phyloP scores from a whole-genome alignment of 352 stramenopile genomes.

The Phytophthora capsici region DNA sequence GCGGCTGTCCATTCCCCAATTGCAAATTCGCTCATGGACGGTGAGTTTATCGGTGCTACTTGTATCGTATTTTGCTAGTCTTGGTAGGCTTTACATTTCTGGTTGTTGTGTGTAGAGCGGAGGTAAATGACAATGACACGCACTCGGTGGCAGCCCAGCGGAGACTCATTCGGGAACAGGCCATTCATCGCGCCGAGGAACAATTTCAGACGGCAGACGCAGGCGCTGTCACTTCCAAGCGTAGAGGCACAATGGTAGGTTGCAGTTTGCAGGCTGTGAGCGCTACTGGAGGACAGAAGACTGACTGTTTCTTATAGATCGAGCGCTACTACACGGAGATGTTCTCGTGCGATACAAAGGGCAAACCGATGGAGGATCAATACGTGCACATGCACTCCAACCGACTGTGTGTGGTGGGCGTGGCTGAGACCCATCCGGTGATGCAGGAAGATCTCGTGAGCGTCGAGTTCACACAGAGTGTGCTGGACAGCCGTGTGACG shows the following conservation, averaged over 20 bases:
- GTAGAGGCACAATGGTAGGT: conserved; percentile 75
- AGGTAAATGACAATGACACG: conserved; percentile 61
- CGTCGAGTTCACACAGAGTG: conserved; percentile 68
- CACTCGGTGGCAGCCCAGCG: conserved; percentile 76
- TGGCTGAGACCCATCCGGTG: conserved; percentile 70
- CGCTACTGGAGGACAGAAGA: not conserved
- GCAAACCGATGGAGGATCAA: conserved; percentile 72
- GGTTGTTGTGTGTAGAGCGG: conserved; percentile 33
- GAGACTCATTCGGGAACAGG: conserved; percentile 84
- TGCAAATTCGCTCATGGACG: conserved; percentile 85
- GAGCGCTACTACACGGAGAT: conserved; percentile 90
- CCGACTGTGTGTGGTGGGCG: conserved; percentile 81
- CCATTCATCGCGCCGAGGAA: conserved; percentile 58
- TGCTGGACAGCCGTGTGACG: conserved; percentile 75
- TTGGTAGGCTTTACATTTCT: not conserved
- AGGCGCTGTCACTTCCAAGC: conserved; percentile 43
- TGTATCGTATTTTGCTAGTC: not conserved
- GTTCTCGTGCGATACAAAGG: conserved; percentile 83
- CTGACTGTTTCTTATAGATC: conserved; percentile 50
- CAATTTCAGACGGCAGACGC: conserved; percentile 63
- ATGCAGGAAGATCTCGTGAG: conserved; percentile 65
- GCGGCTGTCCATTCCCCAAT: conserved; percentile 82
- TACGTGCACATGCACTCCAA: conserved; percentile 93
- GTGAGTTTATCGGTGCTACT: conserved; percentile 22
- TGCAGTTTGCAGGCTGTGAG: conserved; percentile 1